Evolutionary conservation across 2,329 filamentous ascomycete species (phyloP).

Genomic region (Sarocladiaceae sp.): DNA sequence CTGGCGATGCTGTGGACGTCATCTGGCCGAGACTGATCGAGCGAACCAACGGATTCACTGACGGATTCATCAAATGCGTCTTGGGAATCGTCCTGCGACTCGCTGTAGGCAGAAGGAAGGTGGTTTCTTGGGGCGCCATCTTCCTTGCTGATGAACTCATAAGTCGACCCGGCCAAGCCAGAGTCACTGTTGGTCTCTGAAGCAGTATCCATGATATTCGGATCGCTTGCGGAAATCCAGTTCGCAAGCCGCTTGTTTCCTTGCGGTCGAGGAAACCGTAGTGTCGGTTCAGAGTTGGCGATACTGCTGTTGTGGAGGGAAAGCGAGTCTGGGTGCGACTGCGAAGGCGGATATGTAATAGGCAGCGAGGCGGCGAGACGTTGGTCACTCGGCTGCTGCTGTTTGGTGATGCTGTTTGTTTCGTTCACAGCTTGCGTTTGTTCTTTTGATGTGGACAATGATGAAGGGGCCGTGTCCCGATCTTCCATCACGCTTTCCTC

Average conservation of each 20-base stretch:
- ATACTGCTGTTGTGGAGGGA: slow-evolving; percentile 14
- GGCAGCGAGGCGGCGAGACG: slow-evolving; percentile 1
- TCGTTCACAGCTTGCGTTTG: slow-evolving; percentile 4
- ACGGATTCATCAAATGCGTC: slow-evolving; percentile 35
- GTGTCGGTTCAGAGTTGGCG: slow-evolving; percentile 39
- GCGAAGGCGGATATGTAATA: not conserved
- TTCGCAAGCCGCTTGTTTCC: slow-evolving; percentile 50
- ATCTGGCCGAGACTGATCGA: slow-evolving; percentile 41
- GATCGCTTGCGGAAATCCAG: slow-evolving; percentile 53
- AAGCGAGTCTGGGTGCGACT: not conserved
- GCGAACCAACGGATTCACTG: slow-evolving; percentile 43
- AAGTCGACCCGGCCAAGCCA: slow-evolving; percentile 49
- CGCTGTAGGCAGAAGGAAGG: slow-evolving; percentile 33
- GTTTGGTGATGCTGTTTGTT: not conserved
- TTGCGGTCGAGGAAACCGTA: slow-evolving; percentile 51
- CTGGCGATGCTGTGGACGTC: slow-evolving; percentile 46
- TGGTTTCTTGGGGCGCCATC: slow-evolving; percentile 9
- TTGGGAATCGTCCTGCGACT: slow-evolving; percentile 41
- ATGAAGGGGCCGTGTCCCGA: slow-evolving; percentile 25
- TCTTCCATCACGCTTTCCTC: slow-evolving; percentile 42
- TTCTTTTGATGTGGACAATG: slow-evolving; percentile 19
- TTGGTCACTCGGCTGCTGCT: slow-evolving; percentile 2
- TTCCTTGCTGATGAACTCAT: slow-evolving; percentile 44
- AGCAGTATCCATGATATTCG: slow-evolving; percentile 48
- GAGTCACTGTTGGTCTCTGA: slow-evolving; percentile 33